Evolutionary conservation across 2,329 filamentous ascomycete species (phyloP).

Genomic region (Hypoxylon sp.): DNA sequence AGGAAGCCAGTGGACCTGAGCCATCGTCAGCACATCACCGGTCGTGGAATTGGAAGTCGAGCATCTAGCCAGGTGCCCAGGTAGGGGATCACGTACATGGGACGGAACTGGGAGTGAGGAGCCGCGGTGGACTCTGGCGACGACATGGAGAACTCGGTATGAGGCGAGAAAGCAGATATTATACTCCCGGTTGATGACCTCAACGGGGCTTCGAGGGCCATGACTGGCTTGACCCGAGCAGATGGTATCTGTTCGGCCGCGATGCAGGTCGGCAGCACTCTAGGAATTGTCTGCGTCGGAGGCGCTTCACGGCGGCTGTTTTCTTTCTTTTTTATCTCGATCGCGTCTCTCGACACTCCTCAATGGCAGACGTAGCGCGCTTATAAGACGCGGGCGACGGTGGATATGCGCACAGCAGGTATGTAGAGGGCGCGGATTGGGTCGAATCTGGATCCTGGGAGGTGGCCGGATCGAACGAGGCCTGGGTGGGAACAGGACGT

Average conservation of each 20-base stretch:
- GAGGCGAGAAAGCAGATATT: conserved; percentile 61
- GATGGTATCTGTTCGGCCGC: conserved; percentile 24
- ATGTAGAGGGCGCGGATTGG: conserved; percentile 19
- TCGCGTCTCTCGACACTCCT: conserved; percentile 34
- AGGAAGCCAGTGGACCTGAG: conserved; percentile 51
- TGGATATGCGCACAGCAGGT: conserved; percentile 27
- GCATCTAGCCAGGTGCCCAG: neutral
- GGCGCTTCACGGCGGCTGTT: conserved; percentile 31
- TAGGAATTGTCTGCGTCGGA: conserved; percentile 17
- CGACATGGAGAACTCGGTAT: conserved; percentile 63
- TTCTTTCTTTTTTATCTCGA: conserved; percentile 19
- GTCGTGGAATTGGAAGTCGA: conserved; percentile 1
- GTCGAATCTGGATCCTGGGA: conserved; percentile 27
- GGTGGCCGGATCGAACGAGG: conserved; percentile 26
- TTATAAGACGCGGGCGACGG: conserved; percentile 31
- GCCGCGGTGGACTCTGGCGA: conserved; percentile 61
- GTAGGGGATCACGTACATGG: conserved; percentile 57
- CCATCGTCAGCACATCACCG: conserved; percentile 10
- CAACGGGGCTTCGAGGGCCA: conserved; percentile 70
- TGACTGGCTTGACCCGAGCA: conserved; percentile 44
- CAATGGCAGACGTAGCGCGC: conserved; percentile 31
- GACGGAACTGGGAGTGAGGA: conserved; percentile 57
- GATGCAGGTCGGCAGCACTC: conserved; percentile 27
- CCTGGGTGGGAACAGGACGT: conserved; percentile 22
- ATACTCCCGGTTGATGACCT: conserved; percentile 68